These are phyloP conservation scores for Fagus crenata DNA, from an alignment of 306 rosid species.

Conservation along the genomic window DNA sequence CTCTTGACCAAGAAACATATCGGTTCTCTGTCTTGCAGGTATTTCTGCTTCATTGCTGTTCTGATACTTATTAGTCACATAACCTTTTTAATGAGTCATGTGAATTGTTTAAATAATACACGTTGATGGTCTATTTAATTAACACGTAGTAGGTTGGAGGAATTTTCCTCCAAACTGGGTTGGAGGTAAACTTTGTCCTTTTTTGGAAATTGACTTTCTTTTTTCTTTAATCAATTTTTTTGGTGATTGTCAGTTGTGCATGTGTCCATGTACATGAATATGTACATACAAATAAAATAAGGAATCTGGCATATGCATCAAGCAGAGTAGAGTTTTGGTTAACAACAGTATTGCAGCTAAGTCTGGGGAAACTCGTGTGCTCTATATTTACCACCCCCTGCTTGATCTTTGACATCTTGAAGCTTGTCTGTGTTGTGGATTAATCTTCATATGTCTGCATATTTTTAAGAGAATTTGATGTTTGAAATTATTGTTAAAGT, in stretches of 20 bases:
- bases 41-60: constrained; percentile 10
- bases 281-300: no score
- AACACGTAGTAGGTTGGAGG: no score
- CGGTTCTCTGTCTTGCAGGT: constrained; percentile 80
- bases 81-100: no score
- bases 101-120: no score
- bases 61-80: no score
- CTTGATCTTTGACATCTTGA: neutral
- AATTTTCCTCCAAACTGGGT: no score
- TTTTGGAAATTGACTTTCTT: neutral
- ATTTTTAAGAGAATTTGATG: neutral
- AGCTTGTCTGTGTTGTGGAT: constrained; percentile 14
- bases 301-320: neutral
- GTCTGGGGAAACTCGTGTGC: neutral
- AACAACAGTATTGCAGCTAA: neutral
- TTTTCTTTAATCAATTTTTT: neutral
- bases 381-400: neutral
- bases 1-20: constrained; percentile 80
- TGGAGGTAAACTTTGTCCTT: no score
- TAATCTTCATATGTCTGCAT: neutral
- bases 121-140: no score
- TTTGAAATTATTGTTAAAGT: neutral
- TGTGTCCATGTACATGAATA: neutral
- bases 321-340: neutral
- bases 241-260: neutral